Conservation (phyloP, 495 filamentous ascomycete genomes). For the Aspergillus sclerotiicarbonarius region DNA sequence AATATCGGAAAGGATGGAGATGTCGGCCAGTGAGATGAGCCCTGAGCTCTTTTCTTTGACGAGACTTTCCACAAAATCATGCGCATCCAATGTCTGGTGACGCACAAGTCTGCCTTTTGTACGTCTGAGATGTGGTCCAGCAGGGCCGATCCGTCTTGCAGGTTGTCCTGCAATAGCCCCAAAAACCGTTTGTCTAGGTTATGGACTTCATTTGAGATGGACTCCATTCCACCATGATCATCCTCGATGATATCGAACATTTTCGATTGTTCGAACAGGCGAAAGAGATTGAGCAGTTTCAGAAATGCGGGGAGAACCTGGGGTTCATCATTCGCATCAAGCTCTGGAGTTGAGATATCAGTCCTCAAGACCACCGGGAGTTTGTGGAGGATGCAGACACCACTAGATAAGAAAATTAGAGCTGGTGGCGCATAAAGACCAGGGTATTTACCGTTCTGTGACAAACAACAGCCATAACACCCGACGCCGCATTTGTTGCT, state of each 20-base stretch:
- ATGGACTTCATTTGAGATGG: slow-evolving; percentile 12
- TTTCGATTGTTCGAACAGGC: slow-evolving; percentile 36
- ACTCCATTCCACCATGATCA: slow-evolving; percentile 14
- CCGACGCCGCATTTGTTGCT: slow-evolving; percentile 38
- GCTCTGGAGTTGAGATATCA: slow-evolving; percentile 29
- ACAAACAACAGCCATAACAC: slow-evolving; percentile 47
- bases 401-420: slow-evolving; percentile 17
- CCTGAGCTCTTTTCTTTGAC: slow-evolving; percentile 17
- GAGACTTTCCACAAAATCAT: slow-evolving; percentile 44
- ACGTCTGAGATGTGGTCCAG: slow-evolving; percentile 33
- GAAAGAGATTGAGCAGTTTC: slow-evolving; percentile 43
- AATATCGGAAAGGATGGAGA: slow-evolving; percentile 35
- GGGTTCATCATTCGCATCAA: slow-evolving; percentile 30
- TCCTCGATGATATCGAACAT: slow-evolving; percentile 42
- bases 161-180: slow-evolving; percentile 30
- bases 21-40: slow-evolving; percentile 7
- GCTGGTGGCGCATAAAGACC: neutral
- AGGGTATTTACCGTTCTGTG: slow-evolving; percentile 34
- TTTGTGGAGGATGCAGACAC: slow-evolving; percentile 45
- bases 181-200: slow-evolving; percentile 23
- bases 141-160: slow-evolving; percentile 30
- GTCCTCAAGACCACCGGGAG: slow-evolving; percentile 38
- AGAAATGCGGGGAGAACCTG: slow-evolving; percentile 41
- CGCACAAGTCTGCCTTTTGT: slow-evolving; percentile 46
- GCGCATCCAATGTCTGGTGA: slow-evolving; percentile 49